Evolutionary conservation across 371 early-diverging fungal genomes (phyloP).

Genomic region (Haplosporangium sp.): DNA sequence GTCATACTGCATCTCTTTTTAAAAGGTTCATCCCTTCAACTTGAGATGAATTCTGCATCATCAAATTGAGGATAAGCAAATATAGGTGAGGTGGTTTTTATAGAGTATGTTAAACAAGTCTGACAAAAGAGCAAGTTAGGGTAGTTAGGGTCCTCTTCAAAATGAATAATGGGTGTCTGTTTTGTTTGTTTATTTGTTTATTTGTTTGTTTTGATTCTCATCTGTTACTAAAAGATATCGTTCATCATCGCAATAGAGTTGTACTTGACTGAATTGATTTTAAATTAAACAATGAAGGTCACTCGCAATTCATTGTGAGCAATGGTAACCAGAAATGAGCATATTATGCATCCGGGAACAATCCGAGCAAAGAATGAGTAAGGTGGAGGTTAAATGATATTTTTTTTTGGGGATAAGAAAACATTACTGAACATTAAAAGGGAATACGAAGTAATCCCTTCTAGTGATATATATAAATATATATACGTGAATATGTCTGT

Average conservation of each 20-base stretch:
- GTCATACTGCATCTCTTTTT: no score
- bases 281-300: background rate
- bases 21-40: no score
- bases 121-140: background rate
- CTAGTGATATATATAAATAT: background rate
- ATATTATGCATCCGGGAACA: background rate
- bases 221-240: background rate
- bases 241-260: background rate
- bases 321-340: background rate
- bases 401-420: background rate
- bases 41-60: no score
- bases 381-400: background rate
- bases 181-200: no score
- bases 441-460: background rate
- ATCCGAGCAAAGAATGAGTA: background rate
- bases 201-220: background rate
- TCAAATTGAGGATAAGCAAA: background rate
- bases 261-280: background rate
- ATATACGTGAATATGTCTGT: background rate
- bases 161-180: background rate
- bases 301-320: background rate
- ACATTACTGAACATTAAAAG: no score
- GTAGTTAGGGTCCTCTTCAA: background rate
- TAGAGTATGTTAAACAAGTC: background rate
- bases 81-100: background rate